Conservation (phyloP, 495 filamentous ascomycete species). For the Pyrenopolyporus hunteri region DNA sequence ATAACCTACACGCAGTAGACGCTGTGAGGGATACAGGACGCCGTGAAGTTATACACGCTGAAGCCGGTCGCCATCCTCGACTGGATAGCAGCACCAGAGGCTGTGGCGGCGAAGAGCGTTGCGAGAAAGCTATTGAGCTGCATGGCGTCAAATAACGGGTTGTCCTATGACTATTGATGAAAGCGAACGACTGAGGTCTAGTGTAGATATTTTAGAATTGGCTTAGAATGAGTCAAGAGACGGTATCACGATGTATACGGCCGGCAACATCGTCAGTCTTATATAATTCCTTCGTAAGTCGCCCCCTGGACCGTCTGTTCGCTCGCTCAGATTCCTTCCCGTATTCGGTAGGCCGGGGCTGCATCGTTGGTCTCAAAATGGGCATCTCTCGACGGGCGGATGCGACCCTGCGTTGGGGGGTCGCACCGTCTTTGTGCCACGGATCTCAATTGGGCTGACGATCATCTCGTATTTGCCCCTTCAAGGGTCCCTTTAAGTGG, state of each 20-base stretch:
- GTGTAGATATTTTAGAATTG: not conserved
- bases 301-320: not conserved
- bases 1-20: constrained; percentile 25
- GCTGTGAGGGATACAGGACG: constrained; percentile 32
- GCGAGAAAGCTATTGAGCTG: constrained; percentile 17
- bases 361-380: constrained; percentile 13
- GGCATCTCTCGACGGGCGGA: not conserved
- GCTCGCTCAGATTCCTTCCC: not conserved
- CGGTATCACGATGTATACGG: not conserved
- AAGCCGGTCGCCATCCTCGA: constrained; percentile 10
- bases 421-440: not conserved
- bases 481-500: not conserved
- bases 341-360: constrained; percentile 5
- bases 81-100: constrained; percentile 15
- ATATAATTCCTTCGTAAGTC: not conserved
- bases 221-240: not conserved
- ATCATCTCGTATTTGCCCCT: constrained; percentile 33
- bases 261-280: not conserved
- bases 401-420: constrained; percentile 23
- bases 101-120: constrained; percentile 24
- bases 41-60: constrained; percentile 20
- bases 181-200: too few relatives aligned
- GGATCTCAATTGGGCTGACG: constrained; percentile 19
- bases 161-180: not conserved
- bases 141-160: constrained; percentile 9